Conservation (phyloP, 495 filamentous ascomycete genomes). For the Daldinia vernicosa region DNA sequence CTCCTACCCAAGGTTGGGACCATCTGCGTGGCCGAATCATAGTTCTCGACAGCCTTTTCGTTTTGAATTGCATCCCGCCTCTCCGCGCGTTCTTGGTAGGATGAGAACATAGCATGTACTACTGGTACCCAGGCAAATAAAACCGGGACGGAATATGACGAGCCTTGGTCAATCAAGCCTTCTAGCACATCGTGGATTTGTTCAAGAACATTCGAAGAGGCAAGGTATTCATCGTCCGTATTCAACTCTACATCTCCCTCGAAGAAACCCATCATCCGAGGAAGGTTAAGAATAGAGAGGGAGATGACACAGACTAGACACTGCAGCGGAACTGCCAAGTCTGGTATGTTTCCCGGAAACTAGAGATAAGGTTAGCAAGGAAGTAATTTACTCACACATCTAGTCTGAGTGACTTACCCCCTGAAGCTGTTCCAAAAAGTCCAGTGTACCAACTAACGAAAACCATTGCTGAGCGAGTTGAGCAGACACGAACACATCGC, state of each 20-base stretch:
- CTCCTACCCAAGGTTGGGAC: conserved; percentile 49
- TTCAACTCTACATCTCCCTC: conserved; percentile 51
- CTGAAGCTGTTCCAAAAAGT: conserved; percentile 69
- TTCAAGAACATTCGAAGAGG: conserved; percentile 67
- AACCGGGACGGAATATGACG: conserved; percentile 66
- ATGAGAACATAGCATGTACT: conserved; percentile 70
- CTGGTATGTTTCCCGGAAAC: conserved; percentile 51
- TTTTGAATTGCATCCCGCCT: conserved; percentile 69
- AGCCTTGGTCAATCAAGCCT: conserved; percentile 55
- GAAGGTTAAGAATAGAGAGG: conserved; percentile 75
- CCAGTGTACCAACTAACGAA: conserved; percentile 67
- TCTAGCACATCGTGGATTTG: conserved; percentile 71
- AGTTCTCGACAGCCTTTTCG: conserved; percentile 66
- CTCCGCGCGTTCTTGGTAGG: conserved; percentile 66
- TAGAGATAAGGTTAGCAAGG: conserved; percentile 46
- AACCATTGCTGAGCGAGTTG: conserved; percentile 76
- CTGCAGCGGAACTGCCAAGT: conserved; percentile 69
- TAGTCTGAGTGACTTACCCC: conserved; percentile 56
- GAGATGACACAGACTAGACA: conserved; percentile 76
- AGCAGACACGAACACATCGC: conserved; percentile 63
- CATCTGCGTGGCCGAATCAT: conserved; percentile 54
- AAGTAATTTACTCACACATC: background rate
- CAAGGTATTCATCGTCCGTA: conserved; percentile 64
- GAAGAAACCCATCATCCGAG: conserved; percentile 56
- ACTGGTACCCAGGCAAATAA: conserved; percentile 81